Conservation (phyloP, 176 grass and related monocot species). For the Olyra latifolia region DNA sequence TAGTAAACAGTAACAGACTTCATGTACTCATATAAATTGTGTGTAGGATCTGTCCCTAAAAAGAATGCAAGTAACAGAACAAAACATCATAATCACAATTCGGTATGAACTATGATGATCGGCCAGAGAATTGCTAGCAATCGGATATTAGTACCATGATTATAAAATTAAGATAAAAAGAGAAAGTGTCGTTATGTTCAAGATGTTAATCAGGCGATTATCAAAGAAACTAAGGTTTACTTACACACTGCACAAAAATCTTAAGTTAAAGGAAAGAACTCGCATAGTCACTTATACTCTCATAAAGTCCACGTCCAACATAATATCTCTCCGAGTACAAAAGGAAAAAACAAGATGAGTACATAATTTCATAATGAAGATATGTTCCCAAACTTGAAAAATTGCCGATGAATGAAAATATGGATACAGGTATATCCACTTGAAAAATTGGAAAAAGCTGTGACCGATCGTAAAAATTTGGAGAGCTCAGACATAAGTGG, state of each 20-base stretch:
- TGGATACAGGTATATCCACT: slow-evolving; percentile 96
- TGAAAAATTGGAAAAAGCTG: slow-evolving; percentile 99
- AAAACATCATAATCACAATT: not conserved
- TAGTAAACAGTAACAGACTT: not conserved
- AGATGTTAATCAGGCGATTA: too few relatives aligned
- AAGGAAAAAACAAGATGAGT: slow-evolving; percentile 30
- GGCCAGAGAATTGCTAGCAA: not conserved
- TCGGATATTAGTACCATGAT: not conserved
- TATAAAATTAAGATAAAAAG: too few relatives aligned
- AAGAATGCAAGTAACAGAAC: not conserved
- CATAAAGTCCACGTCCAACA: slow-evolving; percentile 85
- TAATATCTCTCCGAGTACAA: slow-evolving; percentile 79
- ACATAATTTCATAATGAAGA: slow-evolving; percentile 13
- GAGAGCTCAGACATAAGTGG: slow-evolving; percentile 87
- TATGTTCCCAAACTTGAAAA: slow-evolving; percentile 12
- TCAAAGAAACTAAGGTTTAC: too few relatives aligned
- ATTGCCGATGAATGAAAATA: slow-evolving; percentile 22
- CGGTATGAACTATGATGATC: not conserved
- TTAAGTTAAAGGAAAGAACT: too few relatives aligned
- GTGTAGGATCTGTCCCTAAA: not conserved
- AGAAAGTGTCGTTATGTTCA: too few relatives aligned
- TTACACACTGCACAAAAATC: too few relatives aligned
- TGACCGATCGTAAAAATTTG: slow-evolving; percentile 56
- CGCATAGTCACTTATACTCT: slow-evolving; percentile 77
- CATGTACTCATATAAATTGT: too few relatives aligned